phyloP scores from a whole-genome alignment of 371 early-diverging fungal genomes.

The Batkoa obscura region DNA sequence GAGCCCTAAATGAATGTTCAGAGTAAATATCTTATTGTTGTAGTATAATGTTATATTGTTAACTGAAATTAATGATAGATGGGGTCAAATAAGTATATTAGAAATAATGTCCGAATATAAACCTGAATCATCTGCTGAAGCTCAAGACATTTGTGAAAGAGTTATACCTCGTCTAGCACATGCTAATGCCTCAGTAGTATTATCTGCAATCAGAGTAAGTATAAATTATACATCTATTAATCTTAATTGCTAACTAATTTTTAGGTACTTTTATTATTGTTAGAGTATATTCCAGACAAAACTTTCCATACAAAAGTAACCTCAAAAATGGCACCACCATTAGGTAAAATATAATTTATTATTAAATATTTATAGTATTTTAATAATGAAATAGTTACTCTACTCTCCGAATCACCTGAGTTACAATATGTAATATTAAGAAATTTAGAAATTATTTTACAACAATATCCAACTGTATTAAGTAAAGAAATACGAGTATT shows the following conservation, averaged over 20 bases:
- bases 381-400: slow-evolving; percentile 33
- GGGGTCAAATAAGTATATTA: slow-evolving; percentile 90
- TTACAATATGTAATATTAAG: slow-evolving; percentile 86
- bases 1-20: slow-evolving; percentile 85
- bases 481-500: slow-evolving; percentile 77
- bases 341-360: slow-evolving; percentile 27
- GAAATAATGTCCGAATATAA: slow-evolving; percentile 60
- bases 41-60: too few species aligned
- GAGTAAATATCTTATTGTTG: slow-evolving; percentile 35
- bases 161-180: slow-evolving; percentile 80
- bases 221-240: slow-evolving; percentile 2
- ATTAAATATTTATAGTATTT: background rate
- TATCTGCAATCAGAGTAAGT: slow-evolving; percentile 54
- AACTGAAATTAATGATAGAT: slow-evolving; percentile 23
- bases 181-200: slow-evolving; percentile 79
- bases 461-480: slow-evolving; percentile 59
- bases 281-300: slow-evolving; percentile 39
- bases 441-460: slow-evolving; percentile 75
- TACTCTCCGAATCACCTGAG: slow-evolving; percentile 73
- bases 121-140: slow-evolving; percentile 50
- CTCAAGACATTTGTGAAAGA: slow-evolving; percentile 72
- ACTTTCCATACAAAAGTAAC: slow-evolving; percentile 39
- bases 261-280: slow-evolving; percentile 39
- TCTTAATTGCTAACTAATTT: background rate
- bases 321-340: slow-evolving; percentile 78